Evolutionary conservation across 2,329 filamentous ascomycete species (phyloP), one percentile per base, ranked within the genome.

Genomic region (Penicillium hesseltinei): DNA sequence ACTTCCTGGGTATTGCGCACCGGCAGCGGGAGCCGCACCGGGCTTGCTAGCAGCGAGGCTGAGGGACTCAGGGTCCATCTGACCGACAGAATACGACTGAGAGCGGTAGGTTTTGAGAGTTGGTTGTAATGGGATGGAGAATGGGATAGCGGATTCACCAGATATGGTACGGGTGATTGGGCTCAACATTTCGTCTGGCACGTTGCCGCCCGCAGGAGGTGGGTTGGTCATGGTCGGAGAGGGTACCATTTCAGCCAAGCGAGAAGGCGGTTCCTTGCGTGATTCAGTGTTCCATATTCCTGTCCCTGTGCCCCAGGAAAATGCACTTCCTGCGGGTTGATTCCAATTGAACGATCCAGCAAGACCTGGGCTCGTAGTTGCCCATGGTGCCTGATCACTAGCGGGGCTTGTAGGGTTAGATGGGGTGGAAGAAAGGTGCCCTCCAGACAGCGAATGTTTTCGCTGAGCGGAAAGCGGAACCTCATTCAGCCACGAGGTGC

Each of bases 71-170:
- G 87, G 83, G 52, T 96, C 92, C 59, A 92, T 80, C 71, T 97
- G 92, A 5, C 92, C 92, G 47, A 96, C 93, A 0, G 93, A 97
- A 74, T 97, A 97, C 5, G 94, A 97, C 74, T 97, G 91, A 6
- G 94, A 99, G 43, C 94, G 88, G 67, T 96, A 94, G 1, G 91
- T 92, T 75, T 97, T 97, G 2, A 90, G 90, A 0, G 91, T 94
- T 0, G 93, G 92, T 62, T 96, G 90, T 21, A 96, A 81, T 4
- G 92, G 92, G 64, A 96, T 95, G 7, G 90, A 84, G 68, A 96
- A 96, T 1, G 91, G 90, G 53, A 96, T 89, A 7, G 78, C 71
- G 9, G 80, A 75, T 61, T 93, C 82, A 33, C 75, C 77, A 57
- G 77, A 67, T 58, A 77, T 70, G 51, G 77, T 72, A 58, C 74